Base-by-base conservation (phyloP, 495 filamentous ascomycete species). In the Aspergillus avenaceus region DNA sequence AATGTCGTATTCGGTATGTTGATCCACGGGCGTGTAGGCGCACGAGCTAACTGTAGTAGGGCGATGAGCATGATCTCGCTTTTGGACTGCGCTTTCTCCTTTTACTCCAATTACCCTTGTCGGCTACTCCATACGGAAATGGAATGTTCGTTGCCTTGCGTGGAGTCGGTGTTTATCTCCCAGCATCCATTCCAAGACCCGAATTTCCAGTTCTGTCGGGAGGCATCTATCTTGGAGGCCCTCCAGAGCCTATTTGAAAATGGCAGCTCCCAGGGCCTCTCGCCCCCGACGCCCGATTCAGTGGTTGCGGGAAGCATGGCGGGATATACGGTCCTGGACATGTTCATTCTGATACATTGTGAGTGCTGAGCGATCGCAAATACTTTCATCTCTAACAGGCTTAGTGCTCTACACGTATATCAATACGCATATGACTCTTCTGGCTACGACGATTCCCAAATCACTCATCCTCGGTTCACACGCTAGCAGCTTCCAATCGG, bases 311-410 rank as follows among this genome's bases (percentile, higher is more conserved):
- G 40, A 7, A 31, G 14, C 9, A 47, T 56, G n/a, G 23, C 28
- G 25, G 47, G 52, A 9, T 47, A 72, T 3, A 72, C 63, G 0
- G 54, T 69, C 3, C 22, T 73, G 4, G 72, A 76, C 45, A 74
- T 72, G 68, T 76, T 73, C 45, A 64, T 73, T 4, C 34, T 76
- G 14, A 72, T 76, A 21, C 72, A 76, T 43, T 37, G 72, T 74
- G 65, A 38, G 65, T 51, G n/a, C 8, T 12, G 16, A 14, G n/a
- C 41, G 13, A 13, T 8, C 9, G 3, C 21, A 6, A 8, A 25
- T 4, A 31, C 28, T 13, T 2, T 18, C 0, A 19, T 47, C 57
- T 18, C 64, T 56, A 27, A 47, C n/a, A 4, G 11, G 12, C 0
- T 0, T 38, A 76, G 72, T 73, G 8, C 50, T 76, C 1, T 73